These are phyloP conservation scores for Eucalyptus urophylla DNA, from an alignment of 345 rosid genomes.

Conservation along the genomic window DNA sequence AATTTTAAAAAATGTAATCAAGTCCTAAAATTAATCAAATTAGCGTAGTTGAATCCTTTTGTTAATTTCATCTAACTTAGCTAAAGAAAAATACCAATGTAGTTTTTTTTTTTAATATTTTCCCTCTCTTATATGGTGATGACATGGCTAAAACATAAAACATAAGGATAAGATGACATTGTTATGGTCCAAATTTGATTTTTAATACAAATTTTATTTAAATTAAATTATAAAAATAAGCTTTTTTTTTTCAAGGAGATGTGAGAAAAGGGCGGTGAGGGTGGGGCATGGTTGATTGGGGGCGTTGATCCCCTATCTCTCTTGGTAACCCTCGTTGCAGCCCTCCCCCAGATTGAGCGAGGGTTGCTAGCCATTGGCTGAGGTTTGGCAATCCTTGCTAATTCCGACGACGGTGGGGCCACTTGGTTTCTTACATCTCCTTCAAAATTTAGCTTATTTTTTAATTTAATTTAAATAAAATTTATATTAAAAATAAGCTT, in stretches of 20 bases:
- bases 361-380: background rate
- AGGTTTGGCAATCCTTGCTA: background rate
- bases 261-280: background rate
- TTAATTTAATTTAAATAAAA: too few relatives aligned
- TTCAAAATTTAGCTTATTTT: too few relatives aligned
- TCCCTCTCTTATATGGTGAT: background rate
- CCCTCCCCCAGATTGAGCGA: rapidly evolving
- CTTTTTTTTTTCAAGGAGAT: background rate
- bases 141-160: background rate
- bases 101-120: background rate
- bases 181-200: background rate
- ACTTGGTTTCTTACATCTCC: background rate
- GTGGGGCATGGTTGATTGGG: too few relatives aligned
- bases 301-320: too few relatives aligned
- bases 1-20: too few relatives aligned
- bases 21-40: too few relatives aligned
- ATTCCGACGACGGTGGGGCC: too few relatives aligned
- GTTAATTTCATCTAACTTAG: background rate
- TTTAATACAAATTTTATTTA: background rate
- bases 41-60: background rate
- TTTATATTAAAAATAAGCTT: too few relatives aligned
- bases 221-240: too few relatives aligned
- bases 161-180: too few relatives aligned
- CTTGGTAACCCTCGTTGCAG: background rate
- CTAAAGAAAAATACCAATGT: background rate